A percentile compares a stretch with the other conserved stretches of the same genome.
These are phyloP conservation scores for Furcasterigmium sp. DNA, from an alignment of 2,329 filamentous ascomycete species.

Conservation along the genomic window DNA sequence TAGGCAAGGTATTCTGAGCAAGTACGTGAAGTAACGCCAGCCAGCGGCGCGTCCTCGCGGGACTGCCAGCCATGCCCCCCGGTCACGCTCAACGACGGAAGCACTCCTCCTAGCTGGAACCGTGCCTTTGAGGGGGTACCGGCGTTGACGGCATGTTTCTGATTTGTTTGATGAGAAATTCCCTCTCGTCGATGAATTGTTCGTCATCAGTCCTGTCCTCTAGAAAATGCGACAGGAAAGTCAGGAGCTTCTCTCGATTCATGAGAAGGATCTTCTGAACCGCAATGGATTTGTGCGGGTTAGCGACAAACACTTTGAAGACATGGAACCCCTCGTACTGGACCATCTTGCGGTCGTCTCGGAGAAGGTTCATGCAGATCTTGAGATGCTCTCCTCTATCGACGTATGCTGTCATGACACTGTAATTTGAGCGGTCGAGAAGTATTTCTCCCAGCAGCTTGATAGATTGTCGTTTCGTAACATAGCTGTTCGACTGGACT, in stretches of 20 bases:
- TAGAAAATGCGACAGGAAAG: conserved; percentile 85
- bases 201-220: conserved; percentile 96
- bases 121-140: conserved; percentile 42
- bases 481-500: conserved; percentile 90
- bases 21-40: no score
- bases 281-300: conserved; percentile 94
- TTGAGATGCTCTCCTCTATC: conserved; percentile 94
- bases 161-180: conserved; percentile 95
- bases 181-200: conserved; percentile 97
- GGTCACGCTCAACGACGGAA: no score
- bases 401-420: conserved; percentile 96
- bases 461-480: conserved; percentile 96
- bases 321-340: conserved; percentile 99
- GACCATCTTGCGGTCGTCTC: conserved; percentile 97
- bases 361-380: conserved; percentile 94
- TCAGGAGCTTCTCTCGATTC: conserved; percentile 86
- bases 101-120: no score
- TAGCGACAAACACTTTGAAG: conserved; percentile 99
- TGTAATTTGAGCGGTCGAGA: conserved; percentile 92
- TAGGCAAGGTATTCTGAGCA: no score
- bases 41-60: no score
- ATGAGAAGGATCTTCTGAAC: conserved; percentile 95
- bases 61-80: no score
- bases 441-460: conserved; percentile 94
- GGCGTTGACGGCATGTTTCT: conserved; percentile 58